Evolutionary conservation across 2,329 filamentous ascomycete genomes (phyloP).

Genomic region (Trichoderma citrinoviride): DNA sequence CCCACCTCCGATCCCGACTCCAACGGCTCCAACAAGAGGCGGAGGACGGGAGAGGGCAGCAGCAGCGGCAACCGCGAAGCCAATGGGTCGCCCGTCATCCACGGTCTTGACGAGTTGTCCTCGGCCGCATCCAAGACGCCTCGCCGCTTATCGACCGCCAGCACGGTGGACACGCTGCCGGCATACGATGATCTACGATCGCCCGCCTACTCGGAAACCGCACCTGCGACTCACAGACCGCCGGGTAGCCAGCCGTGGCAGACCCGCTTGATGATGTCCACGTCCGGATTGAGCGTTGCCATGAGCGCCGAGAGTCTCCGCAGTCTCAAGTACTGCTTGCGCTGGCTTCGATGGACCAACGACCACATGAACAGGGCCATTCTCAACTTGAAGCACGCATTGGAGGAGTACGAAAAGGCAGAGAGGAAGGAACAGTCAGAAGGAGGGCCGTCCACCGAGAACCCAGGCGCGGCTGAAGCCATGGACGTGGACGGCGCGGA

Average conservation of each 20-base stretch:
- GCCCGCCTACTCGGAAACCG: conserved; percentile 68
- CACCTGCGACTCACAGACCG: conserved; percentile 33
- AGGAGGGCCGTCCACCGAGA: conserved; percentile 9
- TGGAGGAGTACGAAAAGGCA: conserved; percentile 73
- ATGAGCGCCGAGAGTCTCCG: conserved; percentile 86
- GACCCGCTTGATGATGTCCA: conserved; percentile 81
- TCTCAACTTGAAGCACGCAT: conserved; percentile 66
- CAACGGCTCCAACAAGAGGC: conserved; percentile 52
- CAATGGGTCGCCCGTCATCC: conserved; percentile 25
- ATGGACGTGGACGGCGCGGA: conserved; percentile 17
- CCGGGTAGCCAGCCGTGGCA: conserved; percentile 60
- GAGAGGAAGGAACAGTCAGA: conserved; percentile 19
- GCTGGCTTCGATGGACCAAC: conserved; percentile 78
- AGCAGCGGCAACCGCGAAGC: conserved; percentile 24
- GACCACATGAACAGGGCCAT: conserved; percentile 76
- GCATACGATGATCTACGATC: conserved; percentile 79
- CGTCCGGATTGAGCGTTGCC: conserved; percentile 84
- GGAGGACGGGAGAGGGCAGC: conserved; percentile 49
- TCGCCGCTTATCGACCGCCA: conserved; percentile 62
- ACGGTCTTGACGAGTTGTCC: conserved; percentile 27
- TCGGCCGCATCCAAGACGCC: conserved; percentile 31
- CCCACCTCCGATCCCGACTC: conserved; percentile 46
- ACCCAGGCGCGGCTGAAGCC: not conserved
- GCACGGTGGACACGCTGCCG: conserved; percentile 71
- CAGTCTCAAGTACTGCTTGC: conserved; percentile 80